A percentile compares a stretch with the other conserved stretches of the same genome.
These are phyloP conservation scores for Maudiozyma bulderi DNA, from an alignment of 805 yeast species.

Conservation along the genomic window DNA sequence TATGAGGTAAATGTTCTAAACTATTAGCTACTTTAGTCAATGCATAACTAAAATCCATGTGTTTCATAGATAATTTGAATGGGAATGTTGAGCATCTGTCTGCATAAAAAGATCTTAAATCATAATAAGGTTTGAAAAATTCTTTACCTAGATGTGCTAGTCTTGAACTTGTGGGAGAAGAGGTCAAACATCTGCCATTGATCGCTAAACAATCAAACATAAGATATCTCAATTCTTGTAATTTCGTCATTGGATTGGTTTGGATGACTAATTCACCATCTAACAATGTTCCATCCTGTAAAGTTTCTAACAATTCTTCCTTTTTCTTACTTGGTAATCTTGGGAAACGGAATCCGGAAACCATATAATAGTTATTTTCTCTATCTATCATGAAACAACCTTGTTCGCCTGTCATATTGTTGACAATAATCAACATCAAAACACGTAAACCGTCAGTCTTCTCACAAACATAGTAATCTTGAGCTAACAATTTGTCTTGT, in stretches of 20 bases:
- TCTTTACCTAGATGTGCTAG: slow-evolving; percentile 77
- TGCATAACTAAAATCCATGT: slow-evolving; percentile 77
- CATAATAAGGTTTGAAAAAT: slow-evolving; percentile 73
- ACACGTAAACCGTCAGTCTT: slow-evolving; percentile 91
- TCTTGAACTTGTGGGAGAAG: slow-evolving; percentile 67
- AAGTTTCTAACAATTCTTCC: slow-evolving; percentile 32
- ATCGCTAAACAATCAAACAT: slow-evolving; percentile 87
- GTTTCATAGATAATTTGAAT: slow-evolving; percentile 75
- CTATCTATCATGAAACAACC: slow-evolving; percentile 84
- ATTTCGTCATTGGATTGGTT: slow-evolving; percentile 41
- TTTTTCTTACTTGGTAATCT: slow-evolving; percentile 27
- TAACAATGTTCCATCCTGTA: slow-evolving; percentile 78
- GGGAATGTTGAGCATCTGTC: slow-evolving; percentile 70
- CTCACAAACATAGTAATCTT: slow-evolving; percentile 91
- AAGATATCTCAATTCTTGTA: slow-evolving; percentile 64
- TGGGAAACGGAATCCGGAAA: slow-evolving; percentile 83
- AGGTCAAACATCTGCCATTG: slow-evolving; percentile 62
- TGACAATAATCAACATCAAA: slow-evolving; percentile 52
- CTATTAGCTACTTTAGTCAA: slow-evolving; percentile 65
- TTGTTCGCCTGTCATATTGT: slow-evolving; percentile 69
- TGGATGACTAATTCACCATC: slow-evolving; percentile 92
- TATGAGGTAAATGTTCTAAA: slow-evolving; percentile 68
- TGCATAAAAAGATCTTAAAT: slow-evolving; percentile 59
- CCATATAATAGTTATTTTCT: slow-evolving; percentile 73
- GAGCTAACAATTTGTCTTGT: slow-evolving; percentile 44